Evolutionary conservation across 768 basidiomycete genomes (phyloP).

Genomic region (Tricholoma flavovirens): DNA sequence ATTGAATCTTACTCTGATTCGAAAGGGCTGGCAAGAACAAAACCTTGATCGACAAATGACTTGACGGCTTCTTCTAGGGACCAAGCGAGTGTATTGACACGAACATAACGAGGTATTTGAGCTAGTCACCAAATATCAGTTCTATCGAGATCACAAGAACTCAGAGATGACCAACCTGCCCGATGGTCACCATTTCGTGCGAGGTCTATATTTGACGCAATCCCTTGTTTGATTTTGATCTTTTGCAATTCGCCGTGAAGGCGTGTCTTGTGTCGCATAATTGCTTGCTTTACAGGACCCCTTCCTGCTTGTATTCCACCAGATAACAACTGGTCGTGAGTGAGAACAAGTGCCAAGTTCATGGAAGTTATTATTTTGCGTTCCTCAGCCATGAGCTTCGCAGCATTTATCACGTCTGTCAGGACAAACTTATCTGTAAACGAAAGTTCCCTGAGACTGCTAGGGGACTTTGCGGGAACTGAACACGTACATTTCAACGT

Average conservation of each 20-base stretch:
- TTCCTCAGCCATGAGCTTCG: conserved; percentile 71
- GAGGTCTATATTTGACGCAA: conserved; percentile 56
- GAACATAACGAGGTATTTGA: conserved; percentile 76
- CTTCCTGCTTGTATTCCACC: conserved; percentile 87
- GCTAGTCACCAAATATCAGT: conserved; percentile 33
- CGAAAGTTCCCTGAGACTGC: background rate
- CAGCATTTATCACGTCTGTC: conserved; percentile 56
- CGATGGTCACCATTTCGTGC: conserved; percentile 55
- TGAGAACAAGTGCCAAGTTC: conserved; percentile 77
- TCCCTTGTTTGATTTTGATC: conserved; percentile 73
- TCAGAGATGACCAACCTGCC: conserved; percentile 43
- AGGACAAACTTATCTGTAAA: conserved; percentile 72
- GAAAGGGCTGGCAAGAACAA: conserved; percentile 44
- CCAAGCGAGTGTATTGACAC: conserved; percentile 74
- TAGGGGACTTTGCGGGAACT: background rate
- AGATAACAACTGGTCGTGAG: conserved; percentile 85
- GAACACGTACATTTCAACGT: conserved; percentile 80
- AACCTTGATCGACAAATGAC: conserved; percentile 53
- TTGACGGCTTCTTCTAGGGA: conserved; percentile 57
- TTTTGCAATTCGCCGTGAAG: conserved; percentile 82
- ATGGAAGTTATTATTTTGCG: conserved; percentile 67
- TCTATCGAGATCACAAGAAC: conserved; percentile 1
- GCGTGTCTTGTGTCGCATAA: conserved; percentile 86
- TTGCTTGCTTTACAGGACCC: conserved; percentile 83
- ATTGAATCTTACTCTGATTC: conserved; percentile 39